Conservation (phyloP, 2,329 filamentous ascomycete species). For the Diaporthe citriasiana region DNA sequence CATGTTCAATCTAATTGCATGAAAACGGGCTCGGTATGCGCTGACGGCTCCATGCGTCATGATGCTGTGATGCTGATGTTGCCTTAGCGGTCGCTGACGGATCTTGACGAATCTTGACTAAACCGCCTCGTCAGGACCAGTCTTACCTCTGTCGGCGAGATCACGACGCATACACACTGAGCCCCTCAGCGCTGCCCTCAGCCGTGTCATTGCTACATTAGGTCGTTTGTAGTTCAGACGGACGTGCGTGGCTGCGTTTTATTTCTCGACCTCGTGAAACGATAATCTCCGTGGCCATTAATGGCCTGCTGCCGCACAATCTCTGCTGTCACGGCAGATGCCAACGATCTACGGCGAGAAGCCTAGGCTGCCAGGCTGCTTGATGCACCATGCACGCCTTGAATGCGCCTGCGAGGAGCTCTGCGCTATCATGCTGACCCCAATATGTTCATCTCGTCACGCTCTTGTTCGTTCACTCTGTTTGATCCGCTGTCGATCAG, state of each 20-base stretch:
- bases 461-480: slow-evolving; percentile 13
- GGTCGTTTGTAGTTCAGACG: slow-evolving; percentile 14
- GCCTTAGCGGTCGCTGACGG: slow-evolving; percentile 16
- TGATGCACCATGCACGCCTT: slow-evolving; percentile 20
- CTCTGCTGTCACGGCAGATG: slow-evolving; percentile 19
- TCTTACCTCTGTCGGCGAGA: not conserved
- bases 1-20: slow-evolving; percentile 27
- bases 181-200: slow-evolving; percentile 31
- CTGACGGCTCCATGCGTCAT: slow-evolving; percentile 26
- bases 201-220: slow-evolving; percentile 28
- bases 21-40: slow-evolving; percentile 18
- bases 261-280: slow-evolving; percentile 32
- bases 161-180: slow-evolving; percentile 16
- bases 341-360: slow-evolving; percentile 20
- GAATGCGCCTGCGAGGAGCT: not conserved
- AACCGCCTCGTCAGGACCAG: slow-evolving; percentile 1
- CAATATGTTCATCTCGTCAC: slow-evolving; percentile 29
- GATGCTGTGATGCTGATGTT: slow-evolving; percentile 12
- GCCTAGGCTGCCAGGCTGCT: not conserved
- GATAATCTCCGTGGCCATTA: slow-evolving; percentile 22
- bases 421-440: not conserved
- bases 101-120: slow-evolving; percentile 23
- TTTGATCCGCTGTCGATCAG: slow-evolving; percentile 22
- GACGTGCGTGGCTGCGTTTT: slow-evolving; percentile 18
- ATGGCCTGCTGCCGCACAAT: slow-evolving; percentile 23